phyloP scores from a whole-genome alignment of 345 rosid genomes.

The Aquilaria malaccensis region DNA sequence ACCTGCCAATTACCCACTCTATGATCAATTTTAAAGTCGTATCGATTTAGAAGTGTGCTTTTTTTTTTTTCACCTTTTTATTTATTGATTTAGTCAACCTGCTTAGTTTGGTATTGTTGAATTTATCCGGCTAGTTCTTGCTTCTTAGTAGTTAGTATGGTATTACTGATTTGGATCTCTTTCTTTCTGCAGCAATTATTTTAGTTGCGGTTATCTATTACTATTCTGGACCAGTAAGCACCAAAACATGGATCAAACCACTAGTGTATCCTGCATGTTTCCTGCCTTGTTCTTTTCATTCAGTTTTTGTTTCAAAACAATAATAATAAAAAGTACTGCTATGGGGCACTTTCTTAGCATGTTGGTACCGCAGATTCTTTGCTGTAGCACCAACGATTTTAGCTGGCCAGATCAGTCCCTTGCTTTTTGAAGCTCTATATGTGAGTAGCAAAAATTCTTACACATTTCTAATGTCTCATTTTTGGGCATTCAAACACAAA shows the following conservation, averaged over 20 bases:
- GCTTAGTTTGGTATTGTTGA: neutral
- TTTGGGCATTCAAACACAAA: neutral
- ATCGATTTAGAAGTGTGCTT: too few species aligned
- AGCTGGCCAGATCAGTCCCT: constrained; percentile 73
- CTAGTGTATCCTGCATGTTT: constrained; percentile 53
- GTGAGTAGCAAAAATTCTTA: constrained; percentile 31
- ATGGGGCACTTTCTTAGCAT: constrained; percentile 22
- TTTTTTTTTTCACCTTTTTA: too few species aligned
- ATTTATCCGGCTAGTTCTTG: too few species aligned
- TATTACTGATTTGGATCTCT: neutral
- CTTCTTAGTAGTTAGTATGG: too few species aligned
- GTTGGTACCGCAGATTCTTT: constrained; percentile 50
- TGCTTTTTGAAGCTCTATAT: constrained; percentile 87
- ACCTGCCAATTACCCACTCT: too few species aligned
- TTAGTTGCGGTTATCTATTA: constrained; percentile 66
- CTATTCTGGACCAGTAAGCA: constrained; percentile 50
- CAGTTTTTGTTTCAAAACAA: neutral
- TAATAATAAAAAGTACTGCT: too few species aligned
- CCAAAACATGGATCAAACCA: constrained; percentile 46
- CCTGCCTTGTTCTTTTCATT: neutral
- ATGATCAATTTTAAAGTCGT: too few species aligned
- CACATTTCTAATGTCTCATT: constrained; percentile 1
- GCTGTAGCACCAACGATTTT: constrained; percentile 79
- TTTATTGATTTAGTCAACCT: neutral
- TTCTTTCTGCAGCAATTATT: constrained; percentile 44